A percentile compares a stretch with the other conserved stretches of the same genome.
These are phyloP conservation scores for Lachnellula arida DNA, from an alignment of 2,329 filamentous ascomycete species.

Conservation along the genomic window DNA sequence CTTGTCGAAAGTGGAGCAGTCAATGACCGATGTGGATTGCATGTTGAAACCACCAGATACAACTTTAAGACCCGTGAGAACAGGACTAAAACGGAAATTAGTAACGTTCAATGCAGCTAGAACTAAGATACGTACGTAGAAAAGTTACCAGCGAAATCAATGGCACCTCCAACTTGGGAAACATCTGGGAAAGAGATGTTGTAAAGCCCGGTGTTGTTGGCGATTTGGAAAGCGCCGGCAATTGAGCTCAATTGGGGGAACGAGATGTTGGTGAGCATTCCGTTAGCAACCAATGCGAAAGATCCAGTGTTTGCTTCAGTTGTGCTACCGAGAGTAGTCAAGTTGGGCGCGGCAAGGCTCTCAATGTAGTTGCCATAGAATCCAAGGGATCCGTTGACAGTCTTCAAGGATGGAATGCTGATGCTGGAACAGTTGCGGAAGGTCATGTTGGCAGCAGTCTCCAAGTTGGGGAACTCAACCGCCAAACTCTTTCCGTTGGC, in stretches of 20 bases:
- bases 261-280: conserved; percentile 65
- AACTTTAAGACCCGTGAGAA: conserved; percentile 60
- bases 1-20: conserved; percentile 26
- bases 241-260: conserved; percentile 65
- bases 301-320: conserved; percentile 38
- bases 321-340: conserved; percentile 54
- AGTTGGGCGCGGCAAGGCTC: conserved; percentile 60
- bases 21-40: conserved; percentile 24
- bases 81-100: conserved; percentile 52
- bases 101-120: conserved; percentile 7
- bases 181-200: conserved; percentile 67
- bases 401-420: conserved; percentile 64
- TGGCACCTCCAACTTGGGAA: conserved; percentile 67
- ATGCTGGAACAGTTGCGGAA: conserved; percentile 76
- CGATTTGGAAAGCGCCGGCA: conserved; percentile 75
- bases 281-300: conserved; percentile 61
- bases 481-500: conserved; percentile 73
- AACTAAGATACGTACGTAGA: conserved; percentile 57
- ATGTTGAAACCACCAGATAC: conserved; percentile 71
- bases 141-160: conserved; percentile 84
- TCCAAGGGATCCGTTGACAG: conserved; percentile 73
- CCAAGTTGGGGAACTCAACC: conserved; percentile 71
- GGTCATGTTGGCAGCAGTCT: conserved; percentile 73
- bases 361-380: conserved; percentile 74
- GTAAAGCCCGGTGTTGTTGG: conserved; percentile 78